Evolutionary conservation across 768 basidiomycete species (phyloP).

Genomic region (Auricularia sp.): DNA sequence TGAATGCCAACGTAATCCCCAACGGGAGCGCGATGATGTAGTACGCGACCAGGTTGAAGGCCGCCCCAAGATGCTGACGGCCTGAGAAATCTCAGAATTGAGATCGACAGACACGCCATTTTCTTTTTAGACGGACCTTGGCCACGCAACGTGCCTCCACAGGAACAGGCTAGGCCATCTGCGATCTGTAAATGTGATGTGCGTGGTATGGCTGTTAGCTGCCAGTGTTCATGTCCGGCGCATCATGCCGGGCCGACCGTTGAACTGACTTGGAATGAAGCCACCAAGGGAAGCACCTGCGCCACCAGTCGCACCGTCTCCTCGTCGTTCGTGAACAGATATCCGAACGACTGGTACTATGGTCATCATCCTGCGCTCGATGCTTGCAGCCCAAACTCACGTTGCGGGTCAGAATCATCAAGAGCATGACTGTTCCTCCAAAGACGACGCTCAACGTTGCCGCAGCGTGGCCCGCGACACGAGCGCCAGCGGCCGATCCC

Average conservation of each 20-base stretch:
- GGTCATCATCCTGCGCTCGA: background rate
- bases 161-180: constrained; percentile 42
- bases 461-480: constrained; percentile 48
- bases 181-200: constrained; percentile 25
- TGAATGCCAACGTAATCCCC: constrained; percentile 42
- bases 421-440: constrained; percentile 47
- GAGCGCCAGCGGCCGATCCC: constrained; percentile 40
- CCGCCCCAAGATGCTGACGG: constrained; percentile 60
- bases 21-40: constrained; percentile 44
- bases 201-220: background rate
- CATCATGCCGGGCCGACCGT: background rate
- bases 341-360: constrained; percentile 44
- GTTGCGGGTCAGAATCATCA: constrained; percentile 46
- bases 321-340: constrained; percentile 56
- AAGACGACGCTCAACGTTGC: constrained; percentile 53
- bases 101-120: background rate
- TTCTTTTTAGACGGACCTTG: constrained; percentile 23
- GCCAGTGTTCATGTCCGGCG: no score
- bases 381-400: constrained; percentile 24
- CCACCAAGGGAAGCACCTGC: constrained; percentile 42
- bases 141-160: constrained; percentile 39
- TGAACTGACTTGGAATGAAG: constrained; percentile 38
- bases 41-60: constrained; percentile 62
- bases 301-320: constrained; percentile 41
- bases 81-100: constrained; percentile 16